Evolutionary conservation across 208 protist species (phyloP), one percentile per base, ranked within the genome.

Genomic region (Angomonas ambiguus): DNA sequence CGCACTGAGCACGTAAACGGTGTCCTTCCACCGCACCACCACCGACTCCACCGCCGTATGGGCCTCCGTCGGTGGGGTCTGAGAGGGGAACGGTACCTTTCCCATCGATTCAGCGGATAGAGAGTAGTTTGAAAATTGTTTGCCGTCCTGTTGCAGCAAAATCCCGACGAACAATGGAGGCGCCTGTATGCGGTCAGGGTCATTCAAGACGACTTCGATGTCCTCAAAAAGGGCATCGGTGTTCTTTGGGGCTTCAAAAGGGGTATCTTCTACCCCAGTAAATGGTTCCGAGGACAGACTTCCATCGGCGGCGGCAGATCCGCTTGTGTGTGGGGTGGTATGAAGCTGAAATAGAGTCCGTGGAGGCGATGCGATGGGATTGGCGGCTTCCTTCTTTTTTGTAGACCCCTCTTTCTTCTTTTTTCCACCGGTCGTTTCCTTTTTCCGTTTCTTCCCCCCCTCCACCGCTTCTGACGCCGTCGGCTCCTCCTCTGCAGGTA

Each of bases 141-240:
- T 35, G 13, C 25, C 53, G 8, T 16, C 30, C 11, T 59, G 11
- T 8, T 30, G 11, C 13, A 59, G 4, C 30, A 79, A 32, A 59
- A 95, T 67, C 0, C 82, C 89, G 11, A 91, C 82, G 72, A 88
- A 95, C 18, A 95, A 66, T 20, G 80, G 82, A 16, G 89, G 89
- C 5, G 84, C 85, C 35, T 95, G 89, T 62, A 93, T 93, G 70
- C 86, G 83, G 66, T 93, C 76, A 0, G 80, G 82, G 69, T 95
- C 86, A 51, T 87, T 72, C 20, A 95, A 74, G 10, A 75, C 65
- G 18, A 59, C 63, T 22, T 69, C 68, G 34, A 92, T 31, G 33
- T 88, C 80, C 18, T 57, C 24, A 60, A 91, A 87, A 11, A 94
- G 78, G 25, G 32, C 35, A 16, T 65, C 62, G 27, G 74, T 57